These are phyloP conservation scores for Aegilops tauschii DNA, from an alignment of 176 grass and related monocot genomes.

Conservation along the genomic window DNA sequence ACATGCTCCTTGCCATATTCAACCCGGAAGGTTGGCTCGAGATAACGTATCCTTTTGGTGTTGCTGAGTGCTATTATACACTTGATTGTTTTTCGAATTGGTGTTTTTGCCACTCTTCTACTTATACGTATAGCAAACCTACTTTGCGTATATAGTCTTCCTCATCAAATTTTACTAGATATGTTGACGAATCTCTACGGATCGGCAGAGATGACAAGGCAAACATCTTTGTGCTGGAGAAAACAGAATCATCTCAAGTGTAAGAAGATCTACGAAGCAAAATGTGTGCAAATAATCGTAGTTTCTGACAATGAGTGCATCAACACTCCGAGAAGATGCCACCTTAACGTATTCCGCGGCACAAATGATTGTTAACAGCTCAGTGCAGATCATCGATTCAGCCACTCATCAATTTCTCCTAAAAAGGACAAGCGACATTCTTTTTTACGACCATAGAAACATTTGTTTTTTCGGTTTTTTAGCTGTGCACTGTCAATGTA, in stretches of 20 bases:
- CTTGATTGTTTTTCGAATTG: background rate
- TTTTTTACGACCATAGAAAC: background rate
- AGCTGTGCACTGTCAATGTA: background rate
- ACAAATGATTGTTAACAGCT: background rate
- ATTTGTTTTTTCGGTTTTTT: background rate
- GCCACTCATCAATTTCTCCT: background rate
- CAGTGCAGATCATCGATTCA: background rate
- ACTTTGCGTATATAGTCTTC: background rate
- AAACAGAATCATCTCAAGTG: constrained; percentile 35
- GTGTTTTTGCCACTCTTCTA: background rate
- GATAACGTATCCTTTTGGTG: constrained; percentile 89
- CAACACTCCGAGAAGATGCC: background rate
- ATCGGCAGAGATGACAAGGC: constrained; percentile 88
- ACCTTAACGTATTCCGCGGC: background rate
- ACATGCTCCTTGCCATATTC: constrained; percentile 82
- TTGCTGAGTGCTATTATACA: background rate
- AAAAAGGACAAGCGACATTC: background rate
- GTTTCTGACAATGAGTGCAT: background rate
- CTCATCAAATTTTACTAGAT: constrained; percentile 49
- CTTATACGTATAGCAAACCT: background rate
- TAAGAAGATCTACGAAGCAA: constrained; percentile 22
- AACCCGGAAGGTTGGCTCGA: constrained; percentile 95
- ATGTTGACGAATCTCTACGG: constrained; percentile 67
- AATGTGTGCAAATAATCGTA: background rate
- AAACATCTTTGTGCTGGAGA: constrained; percentile 94